These are phyloP conservation scores for Microbotryum scabiosae DNA, from an alignment of 1,284 basidiomycete species.

Conservation along the genomic window DNA sequence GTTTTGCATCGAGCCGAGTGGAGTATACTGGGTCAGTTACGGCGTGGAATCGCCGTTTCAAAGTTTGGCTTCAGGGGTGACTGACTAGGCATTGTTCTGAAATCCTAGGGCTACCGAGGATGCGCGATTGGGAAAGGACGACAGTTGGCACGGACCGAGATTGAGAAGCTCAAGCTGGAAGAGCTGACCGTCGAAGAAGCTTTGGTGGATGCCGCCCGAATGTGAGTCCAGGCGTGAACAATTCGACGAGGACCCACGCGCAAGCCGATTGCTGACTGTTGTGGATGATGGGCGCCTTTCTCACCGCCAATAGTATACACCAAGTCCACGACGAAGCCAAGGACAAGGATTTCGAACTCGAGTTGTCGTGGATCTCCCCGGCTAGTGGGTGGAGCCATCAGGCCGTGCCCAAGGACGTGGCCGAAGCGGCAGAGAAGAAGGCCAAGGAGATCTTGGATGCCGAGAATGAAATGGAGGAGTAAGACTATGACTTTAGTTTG, in stretches of 20 bases:
- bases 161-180: conserved; percentile 85
- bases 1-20: conserved; percentile 90
- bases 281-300: not conserved
- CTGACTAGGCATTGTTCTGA: too few relatives aligned
- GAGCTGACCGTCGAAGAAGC: conserved; percentile 72
- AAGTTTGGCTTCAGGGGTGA: too few relatives aligned
- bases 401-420: conserved; percentile 73
- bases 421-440: conserved; percentile 75
- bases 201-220: conserved; percentile 86
- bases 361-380: conserved; percentile 90
- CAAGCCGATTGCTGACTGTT: not conserved
- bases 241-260: too few relatives aligned
- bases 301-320: conserved; percentile 62
- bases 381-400: conserved; percentile 74
- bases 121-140: conserved; percentile 94
- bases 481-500: not conserved
- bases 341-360: conserved; percentile 96
- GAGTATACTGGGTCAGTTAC: conserved; percentile 69
- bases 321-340: conserved; percentile 94
- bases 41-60: too few relatives aligned
- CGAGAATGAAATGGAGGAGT: conserved; percentile 59
- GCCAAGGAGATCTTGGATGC: conserved; percentile 82
- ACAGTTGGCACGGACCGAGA: conserved; percentile 93
- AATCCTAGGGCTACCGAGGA: conserved; percentile 71
- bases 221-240: conserved; percentile 52